A percentile compares a stretch with the other conserved stretches of the same genome.
Evolutionary conservation across 441 rosid genomes (phyloP).

Genomic region (Pelargonium myrrhifolium): DNA sequence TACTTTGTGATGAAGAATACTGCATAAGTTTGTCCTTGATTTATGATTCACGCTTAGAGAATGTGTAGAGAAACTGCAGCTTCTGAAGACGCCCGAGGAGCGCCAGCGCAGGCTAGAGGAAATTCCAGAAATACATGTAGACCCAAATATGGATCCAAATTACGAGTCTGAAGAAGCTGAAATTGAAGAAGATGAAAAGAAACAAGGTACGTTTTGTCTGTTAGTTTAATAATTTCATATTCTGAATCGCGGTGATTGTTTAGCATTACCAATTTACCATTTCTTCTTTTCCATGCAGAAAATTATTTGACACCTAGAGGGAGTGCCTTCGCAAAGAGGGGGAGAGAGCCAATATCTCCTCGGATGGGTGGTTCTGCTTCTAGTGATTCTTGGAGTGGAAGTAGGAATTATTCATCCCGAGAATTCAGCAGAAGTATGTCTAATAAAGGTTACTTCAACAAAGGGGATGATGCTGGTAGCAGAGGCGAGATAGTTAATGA

Average conservation of each 20-base stretch:
- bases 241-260: constrained; percentile 10
- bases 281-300: constrained; percentile 38
- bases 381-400: constrained; percentile 57
- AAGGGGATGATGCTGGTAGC: constrained; percentile 48
- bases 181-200: constrained; percentile 50
- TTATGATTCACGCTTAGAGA: constrained; percentile 69
- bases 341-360: constrained; percentile 72
- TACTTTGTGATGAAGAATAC: background rate
- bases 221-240: constrained; percentile 3
- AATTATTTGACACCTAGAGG: constrained; percentile 47
- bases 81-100: constrained; percentile 82
- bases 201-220: constrained; percentile 45
- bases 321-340: constrained; percentile 54
- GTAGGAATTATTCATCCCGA: constrained; percentile 47
- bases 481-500: constrained; percentile 44
- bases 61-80: constrained; percentile 93
- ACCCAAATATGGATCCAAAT: constrained; percentile 97
- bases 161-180: constrained; percentile 88
- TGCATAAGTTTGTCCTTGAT: constrained; percentile 45
- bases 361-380: constrained; percentile 48
- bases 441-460: constrained; percentile 42
- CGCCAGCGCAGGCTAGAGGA: constrained; percentile 87
- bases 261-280: constrained; percentile 20
- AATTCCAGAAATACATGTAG: constrained; percentile 79
- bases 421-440: constrained; percentile 60